Conservation (phyloP, 305 asterid species). For the Ajuga reptans region DNA sequence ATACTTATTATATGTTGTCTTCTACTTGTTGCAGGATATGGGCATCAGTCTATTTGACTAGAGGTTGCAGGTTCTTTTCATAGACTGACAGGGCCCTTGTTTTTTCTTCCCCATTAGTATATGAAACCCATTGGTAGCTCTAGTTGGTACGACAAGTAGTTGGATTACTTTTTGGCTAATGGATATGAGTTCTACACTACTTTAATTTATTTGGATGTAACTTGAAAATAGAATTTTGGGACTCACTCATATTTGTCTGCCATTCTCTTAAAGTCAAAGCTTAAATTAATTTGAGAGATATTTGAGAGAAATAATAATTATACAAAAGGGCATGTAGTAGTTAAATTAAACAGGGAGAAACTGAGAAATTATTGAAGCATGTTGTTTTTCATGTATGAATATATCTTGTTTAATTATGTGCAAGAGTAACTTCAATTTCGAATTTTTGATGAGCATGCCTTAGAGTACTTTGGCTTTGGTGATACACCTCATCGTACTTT, state of each 20-base stretch:
- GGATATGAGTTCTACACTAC: neutral
- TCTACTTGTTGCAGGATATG: slow-evolving; percentile 37
- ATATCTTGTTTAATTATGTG: no score
- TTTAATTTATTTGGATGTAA: neutral
- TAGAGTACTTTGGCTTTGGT: no score
- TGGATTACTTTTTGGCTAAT: neutral
- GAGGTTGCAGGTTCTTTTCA: neutral
- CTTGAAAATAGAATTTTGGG: neutral
- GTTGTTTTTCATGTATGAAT: no score
- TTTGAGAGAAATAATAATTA: no score
- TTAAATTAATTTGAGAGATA: no score
- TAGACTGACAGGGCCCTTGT: neutral
- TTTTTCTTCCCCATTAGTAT: neutral
- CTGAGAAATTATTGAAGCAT: no score
- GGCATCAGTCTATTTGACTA: slow-evolving; percentile 48
- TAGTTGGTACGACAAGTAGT: neutral
- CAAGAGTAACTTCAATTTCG: no score
- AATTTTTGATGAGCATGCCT: no score
- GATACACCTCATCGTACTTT: no score
- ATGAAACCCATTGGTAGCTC: neutral
- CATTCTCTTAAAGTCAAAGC: neutral
- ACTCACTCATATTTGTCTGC: no score
- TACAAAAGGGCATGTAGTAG: no score
- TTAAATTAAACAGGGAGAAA: no score
- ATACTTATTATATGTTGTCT: neutral